phyloP scores from a whole-genome alignment of 345 rosid species.

The Eucalyptus guilfoylei region DNA sequence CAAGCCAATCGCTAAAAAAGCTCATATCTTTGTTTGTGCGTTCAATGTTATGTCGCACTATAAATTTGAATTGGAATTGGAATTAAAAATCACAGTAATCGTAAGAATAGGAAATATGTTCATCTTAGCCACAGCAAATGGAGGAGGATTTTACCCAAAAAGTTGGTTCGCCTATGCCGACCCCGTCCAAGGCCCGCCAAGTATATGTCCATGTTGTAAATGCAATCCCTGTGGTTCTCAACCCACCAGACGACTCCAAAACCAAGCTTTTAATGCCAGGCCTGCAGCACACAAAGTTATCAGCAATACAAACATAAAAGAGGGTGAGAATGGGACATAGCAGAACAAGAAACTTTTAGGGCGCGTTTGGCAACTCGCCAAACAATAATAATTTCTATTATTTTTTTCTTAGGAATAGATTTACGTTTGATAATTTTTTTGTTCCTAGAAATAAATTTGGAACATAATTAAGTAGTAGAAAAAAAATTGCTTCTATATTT shows the following conservation, averaged over 20 bases:
- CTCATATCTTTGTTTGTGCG: neutral
- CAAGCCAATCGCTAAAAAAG: neutral
- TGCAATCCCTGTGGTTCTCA: conserved; percentile 52
- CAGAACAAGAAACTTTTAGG: neutral
- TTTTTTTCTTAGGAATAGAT: too few species aligned
- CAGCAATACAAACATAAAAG: neutral
- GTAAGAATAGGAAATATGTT: neutral
- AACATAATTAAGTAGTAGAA: too few species aligned
- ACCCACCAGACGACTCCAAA: conserved; percentile 46
- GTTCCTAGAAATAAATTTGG: too few species aligned
- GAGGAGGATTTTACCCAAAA: neutral
- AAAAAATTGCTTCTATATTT: too few species aligned
- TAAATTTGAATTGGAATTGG: neutral
- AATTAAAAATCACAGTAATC: neutral
- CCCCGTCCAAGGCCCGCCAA: conserved; percentile 5
- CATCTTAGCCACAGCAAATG: neutral
- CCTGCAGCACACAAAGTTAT: conserved; percentile 12
- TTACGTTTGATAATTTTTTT: too few species aligned
- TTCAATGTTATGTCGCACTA: neutral
- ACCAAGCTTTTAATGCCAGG: conserved; percentile 58
- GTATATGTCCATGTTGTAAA: conserved; percentile 41
- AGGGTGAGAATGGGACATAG: neutral
- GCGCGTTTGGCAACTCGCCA: too few species aligned
- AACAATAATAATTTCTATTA: too few species aligned
- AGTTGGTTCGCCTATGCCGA: neutral